phyloP scores from a whole-genome alignment of 129 eudicot genomes.

The Flaveria sonorensis region DNA sequence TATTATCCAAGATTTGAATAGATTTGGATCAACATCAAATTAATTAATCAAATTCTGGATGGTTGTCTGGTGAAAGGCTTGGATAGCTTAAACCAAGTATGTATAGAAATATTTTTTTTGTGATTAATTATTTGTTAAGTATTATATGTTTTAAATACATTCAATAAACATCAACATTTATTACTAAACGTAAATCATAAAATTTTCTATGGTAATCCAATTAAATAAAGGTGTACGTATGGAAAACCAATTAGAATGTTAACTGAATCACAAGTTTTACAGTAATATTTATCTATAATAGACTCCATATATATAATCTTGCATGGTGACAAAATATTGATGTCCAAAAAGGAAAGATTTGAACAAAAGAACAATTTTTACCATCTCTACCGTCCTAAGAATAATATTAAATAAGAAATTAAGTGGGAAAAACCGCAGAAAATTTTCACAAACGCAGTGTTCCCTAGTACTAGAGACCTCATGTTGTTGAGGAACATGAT shows the following conservation, averaged over 20 bases:
- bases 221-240: too few species aligned
- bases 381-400: slow-evolving; percentile 35
- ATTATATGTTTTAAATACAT: not conserved
- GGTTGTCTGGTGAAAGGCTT: not conserved
- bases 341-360: not conserved
- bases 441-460: slow-evolving; percentile 26
- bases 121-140: slow-evolving; percentile 16
- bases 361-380: slow-evolving; percentile 30
- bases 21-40: slow-evolving; percentile 11
- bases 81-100: slow-evolving; percentile 5
- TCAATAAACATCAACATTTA: too few species aligned
- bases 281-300: not conserved
- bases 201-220: too few species aligned
- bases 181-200: too few species aligned
- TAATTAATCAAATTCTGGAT: slow-evolving; percentile 4
- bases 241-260: not conserved
- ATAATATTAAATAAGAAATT: slow-evolving; percentile 20
- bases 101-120: slow-evolving; percentile 3
- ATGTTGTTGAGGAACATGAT: slow-evolving; percentile 6
- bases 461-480: slow-evolving; percentile 28
- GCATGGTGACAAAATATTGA: not conserved
- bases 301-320: not conserved
- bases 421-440: slow-evolving; percentile 38
- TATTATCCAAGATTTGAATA: slow-evolving; percentile 29
- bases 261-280: not conserved